phyloP scores from a whole-genome alignment of 1,139 yeast genomes.

The Zygosaccharomyces pseudobailii region DNA sequence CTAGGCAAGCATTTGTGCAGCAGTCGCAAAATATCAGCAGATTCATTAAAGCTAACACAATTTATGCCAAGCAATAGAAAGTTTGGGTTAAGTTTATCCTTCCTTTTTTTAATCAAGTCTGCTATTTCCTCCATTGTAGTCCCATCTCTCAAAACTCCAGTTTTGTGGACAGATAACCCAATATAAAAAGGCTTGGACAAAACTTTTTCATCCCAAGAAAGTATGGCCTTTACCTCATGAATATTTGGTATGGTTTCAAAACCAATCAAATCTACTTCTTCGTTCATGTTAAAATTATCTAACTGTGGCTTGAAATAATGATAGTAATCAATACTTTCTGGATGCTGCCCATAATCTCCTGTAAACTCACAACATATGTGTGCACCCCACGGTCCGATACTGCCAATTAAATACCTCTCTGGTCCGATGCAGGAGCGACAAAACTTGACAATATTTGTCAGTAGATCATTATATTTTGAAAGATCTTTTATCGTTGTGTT shows the following conservation, averaged over 20 bases:
- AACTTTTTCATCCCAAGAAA: slow-evolving; percentile 25
- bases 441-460: slow-evolving; percentile 21
- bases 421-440: slow-evolving; percentile 33
- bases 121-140: slow-evolving; percentile 26
- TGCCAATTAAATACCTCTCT: slow-evolving; percentile 44
- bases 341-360: slow-evolving; percentile 44
- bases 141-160: slow-evolving; percentile 29
- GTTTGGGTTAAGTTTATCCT: slow-evolving; percentile 35
- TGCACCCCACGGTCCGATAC: slow-evolving; percentile 75
- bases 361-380: slow-evolving; percentile 63
- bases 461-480: slow-evolving; percentile 29
- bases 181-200: slow-evolving; percentile 28
- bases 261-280: slow-evolving; percentile 26
- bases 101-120: slow-evolving; percentile 31
- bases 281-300: slow-evolving; percentile 23
- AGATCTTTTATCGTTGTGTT: slow-evolving; percentile 27
- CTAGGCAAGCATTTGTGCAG: slow-evolving; percentile 21
- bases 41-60: slow-evolving; percentile 27
- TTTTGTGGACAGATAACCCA: slow-evolving; percentile 25
- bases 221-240: slow-evolving; percentile 26
- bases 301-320: slow-evolving; percentile 28
- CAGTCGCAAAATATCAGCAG: slow-evolving; percentile 18
- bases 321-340: slow-evolving; percentile 22
- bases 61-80: slow-evolving; percentile 26
- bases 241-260: slow-evolving; percentile 32